Evolutionary conservation across 495 filamentous ascomycete genomes (phyloP), one percentile per base, ranked within the genome.

Genomic region (Margaritispora aquatica): DNA sequence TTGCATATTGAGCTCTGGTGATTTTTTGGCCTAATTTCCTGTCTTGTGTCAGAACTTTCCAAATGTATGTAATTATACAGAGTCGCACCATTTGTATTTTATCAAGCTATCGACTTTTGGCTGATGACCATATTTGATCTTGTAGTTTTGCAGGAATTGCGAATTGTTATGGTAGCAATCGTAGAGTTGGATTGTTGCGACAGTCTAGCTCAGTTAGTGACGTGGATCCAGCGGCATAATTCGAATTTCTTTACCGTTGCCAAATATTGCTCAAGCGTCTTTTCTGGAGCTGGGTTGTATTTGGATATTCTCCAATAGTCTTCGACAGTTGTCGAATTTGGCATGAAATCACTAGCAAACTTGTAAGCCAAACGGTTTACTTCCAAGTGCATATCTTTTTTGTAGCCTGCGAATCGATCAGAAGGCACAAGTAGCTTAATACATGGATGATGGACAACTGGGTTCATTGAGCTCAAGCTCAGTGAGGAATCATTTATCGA

Each of bases 71-170:
- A 26, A 5, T 13, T 34, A 13, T 44, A 38, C 11, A 10, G 26
- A 5, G 46, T 54, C 21, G 17, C 63, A 66, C 64, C 64, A 64
- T 52, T 63, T 59, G 38, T 57, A 64, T 17, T 53, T 27, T 15
- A 63, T 52, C 8, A 63, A 47, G 11, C 62, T 59, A 36, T 67
- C 65, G 8, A 64, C 53, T 26, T 54, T 54, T 0, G 65, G 65
- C 21, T 22, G 15, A 8, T 36, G 38, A 22, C 58, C 62, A 34
- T 57, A 55, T 19, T 49, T 56, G 1, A 57, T 27, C 31, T 54
- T 49, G 49, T 64, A 64, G 1, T 49, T 29, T 10, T 38, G 8
- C 24, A 51, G 48, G 24, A 64, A 67, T 17, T 46, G 31, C 2
- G 46, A 21, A 55, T 62, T 59, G 29, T 61, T 59, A 26, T 57